Percentiles rank a stretch among this genome's conserved stretches.
Evolutionary conservation across 257 asterid species (phyloP).

Genomic region (Solanum corneliomulleri): DNA sequence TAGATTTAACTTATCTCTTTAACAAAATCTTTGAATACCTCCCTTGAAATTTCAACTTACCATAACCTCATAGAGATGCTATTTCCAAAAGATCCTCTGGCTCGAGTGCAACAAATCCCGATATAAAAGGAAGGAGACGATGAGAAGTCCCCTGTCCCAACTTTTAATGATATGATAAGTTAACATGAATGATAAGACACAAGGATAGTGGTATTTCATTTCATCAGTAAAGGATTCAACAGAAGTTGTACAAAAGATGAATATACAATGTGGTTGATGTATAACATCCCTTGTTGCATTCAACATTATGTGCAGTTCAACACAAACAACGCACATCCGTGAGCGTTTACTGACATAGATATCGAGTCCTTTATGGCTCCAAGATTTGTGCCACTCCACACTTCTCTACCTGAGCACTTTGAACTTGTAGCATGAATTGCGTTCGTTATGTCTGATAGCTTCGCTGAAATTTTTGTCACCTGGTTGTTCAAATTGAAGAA

Average conservation of each 20-base stretch:
- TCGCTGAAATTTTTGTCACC: conserved; percentile 29
- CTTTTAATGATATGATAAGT: not conserved
- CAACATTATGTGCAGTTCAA: conserved; percentile 32
- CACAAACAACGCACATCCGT: conserved; percentile 66
- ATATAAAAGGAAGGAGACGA: not conserved
- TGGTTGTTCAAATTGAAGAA: conserved; percentile 53
- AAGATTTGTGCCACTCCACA: conserved; percentile 60
- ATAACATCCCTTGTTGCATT: not conserved
- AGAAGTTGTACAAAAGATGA: not conserved
- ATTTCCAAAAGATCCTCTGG: not conserved
- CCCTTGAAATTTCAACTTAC: too few relatives aligned
- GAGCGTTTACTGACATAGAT: conserved; percentile 33
- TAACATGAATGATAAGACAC: not conserved
- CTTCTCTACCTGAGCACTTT: conserved; percentile 51
- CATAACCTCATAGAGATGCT: not conserved
- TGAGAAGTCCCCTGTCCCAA: not conserved
- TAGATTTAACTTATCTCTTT: not conserved
- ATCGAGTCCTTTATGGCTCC: conserved; percentile 35
- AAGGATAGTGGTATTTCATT: not conserved
- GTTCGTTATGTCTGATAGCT: conserved; percentile 33
- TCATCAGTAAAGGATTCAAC: not conserved
- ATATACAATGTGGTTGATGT: not conserved
- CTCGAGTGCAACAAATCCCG: not conserved
- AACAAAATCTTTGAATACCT: not conserved
- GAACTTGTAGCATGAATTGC: conserved; percentile 28